Conservation (phyloP, 345 rosid genomes). For the Gossypium ekmanianum region DNA sequence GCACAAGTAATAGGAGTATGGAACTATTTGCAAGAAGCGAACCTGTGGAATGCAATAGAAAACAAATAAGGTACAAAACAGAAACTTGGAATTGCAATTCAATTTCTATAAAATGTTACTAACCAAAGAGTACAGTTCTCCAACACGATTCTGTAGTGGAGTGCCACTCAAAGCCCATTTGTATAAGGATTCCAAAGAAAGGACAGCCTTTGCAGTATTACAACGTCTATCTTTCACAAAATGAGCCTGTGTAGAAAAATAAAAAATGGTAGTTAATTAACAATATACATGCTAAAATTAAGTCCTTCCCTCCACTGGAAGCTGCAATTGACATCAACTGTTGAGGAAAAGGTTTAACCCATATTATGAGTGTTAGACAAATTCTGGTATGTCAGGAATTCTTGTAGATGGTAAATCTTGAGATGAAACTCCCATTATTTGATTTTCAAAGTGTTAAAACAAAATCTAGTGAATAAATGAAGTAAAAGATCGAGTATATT, state of each 20-base stretch:
- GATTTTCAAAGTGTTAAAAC: not conserved
- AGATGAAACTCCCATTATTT: not conserved
- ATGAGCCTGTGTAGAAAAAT: constrained; percentile 58
- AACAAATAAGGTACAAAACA: constrained; percentile 19
- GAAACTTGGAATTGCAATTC: constrained; percentile 12
- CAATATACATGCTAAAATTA: not conserved
- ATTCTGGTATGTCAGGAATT: not conserved
- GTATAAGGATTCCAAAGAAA: constrained; percentile 71
- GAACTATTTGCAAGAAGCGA: constrained; percentile 78
- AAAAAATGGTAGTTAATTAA: not conserved
- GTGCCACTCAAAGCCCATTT: constrained; percentile 99
- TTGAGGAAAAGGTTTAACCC: not conserved
- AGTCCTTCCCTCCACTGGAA: not conserved
- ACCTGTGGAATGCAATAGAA: constrained; percentile 47
- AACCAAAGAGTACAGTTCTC: constrained; percentile 95
- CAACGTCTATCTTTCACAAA: constrained; percentile 82
- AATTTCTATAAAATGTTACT: constrained; percentile 25
- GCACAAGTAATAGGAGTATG: constrained; percentile 93
- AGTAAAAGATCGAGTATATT: not conserved
- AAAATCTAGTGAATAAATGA: not conserved
- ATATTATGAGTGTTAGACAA: not conserved
- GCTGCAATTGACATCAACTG: not conserved
- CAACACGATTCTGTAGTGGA: constrained; percentile 97
- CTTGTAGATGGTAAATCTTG: not conserved
- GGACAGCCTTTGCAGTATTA: constrained; percentile 89